Conservation (phyloP, 2,329 filamentous ascomycete species). For the Hawksworthiomyces lignivorus region DNA sequence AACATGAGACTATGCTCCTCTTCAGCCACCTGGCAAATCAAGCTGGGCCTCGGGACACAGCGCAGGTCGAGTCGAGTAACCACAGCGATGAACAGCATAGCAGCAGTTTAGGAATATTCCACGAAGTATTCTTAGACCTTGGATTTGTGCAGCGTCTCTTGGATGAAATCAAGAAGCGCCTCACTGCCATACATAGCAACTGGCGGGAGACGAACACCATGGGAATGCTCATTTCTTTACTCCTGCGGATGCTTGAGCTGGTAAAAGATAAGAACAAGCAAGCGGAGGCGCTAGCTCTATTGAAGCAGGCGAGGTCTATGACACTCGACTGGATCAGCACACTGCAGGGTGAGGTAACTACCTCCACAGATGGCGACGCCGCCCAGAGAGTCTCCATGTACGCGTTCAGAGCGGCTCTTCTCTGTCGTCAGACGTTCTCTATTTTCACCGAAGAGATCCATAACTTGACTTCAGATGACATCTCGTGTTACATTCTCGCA, state of each 20-base stretch:
- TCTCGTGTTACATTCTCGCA: conserved; percentile 1
- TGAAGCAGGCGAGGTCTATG: conserved; percentile 34
- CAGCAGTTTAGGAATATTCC: conserved; percentile 34
- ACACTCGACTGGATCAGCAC: conserved; percentile 41
- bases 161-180: conserved; percentile 33
- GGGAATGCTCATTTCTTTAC: conserved; percentile 47
- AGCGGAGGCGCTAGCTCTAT: conserved; percentile 21
- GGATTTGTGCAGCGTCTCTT: conserved; percentile 41
- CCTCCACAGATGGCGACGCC: conserved; percentile 27
- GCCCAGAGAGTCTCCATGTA: conserved; percentile 34
- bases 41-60: conserved; percentile 37
- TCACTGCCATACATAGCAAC: conserved; percentile 41
- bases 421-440: conserved; percentile 39
- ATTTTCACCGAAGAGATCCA: background rate
- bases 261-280: conserved; percentile 8
- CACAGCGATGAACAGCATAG: conserved; percentile 1
- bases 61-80: background rate
- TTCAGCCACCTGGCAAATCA: conserved; percentile 47
- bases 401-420: conserved; percentile 45
- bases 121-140: conserved; percentile 41
- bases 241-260: conserved; percentile 30
- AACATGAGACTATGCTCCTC: conserved; percentile 39
- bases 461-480: background rate
- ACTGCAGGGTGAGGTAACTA: conserved; percentile 38
- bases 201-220: conserved; percentile 54